Conservation (phyloP, 495 filamentous ascomycete species). For the Daldinia grandis region DNA sequence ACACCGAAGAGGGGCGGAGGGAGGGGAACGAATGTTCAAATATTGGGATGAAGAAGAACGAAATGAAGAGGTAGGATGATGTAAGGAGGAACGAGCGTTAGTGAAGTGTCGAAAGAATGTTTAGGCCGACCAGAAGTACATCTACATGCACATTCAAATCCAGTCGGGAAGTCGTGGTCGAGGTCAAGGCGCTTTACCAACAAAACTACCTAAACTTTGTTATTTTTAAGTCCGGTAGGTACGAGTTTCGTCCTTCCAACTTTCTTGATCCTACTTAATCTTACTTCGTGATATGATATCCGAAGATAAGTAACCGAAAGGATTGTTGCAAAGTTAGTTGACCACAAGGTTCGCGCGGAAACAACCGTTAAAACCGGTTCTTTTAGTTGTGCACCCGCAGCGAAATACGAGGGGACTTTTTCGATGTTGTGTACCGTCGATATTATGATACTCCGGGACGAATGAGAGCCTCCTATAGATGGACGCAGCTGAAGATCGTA, state of each 20-base stretch:
- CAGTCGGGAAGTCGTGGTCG: slow-evolving; percentile 15
- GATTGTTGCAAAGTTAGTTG: not conserved
- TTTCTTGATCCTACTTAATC: not conserved
- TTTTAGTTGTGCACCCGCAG: not conserved
- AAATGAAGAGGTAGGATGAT: slow-evolving; percentile 14
- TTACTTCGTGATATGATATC: slow-evolving; percentile 1
- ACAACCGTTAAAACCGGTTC: slow-evolving; percentile 9
- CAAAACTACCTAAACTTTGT: slow-evolving; percentile 8
- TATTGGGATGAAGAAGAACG: slow-evolving; percentile 19
- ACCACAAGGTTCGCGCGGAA: not conserved
- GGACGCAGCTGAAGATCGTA: slow-evolving; percentile 28
- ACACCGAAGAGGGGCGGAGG: slow-evolving; percentile 22
- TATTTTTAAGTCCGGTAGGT: slow-evolving; percentile 3
- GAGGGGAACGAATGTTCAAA: slow-evolving; percentile 39
- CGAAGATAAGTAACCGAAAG: not conserved
- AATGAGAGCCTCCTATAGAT: slow-evolving; percentile 17
- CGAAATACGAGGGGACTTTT: slow-evolving; percentile 37
- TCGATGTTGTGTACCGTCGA: slow-evolving; percentile 37
- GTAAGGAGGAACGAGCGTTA: slow-evolving; percentile 31
- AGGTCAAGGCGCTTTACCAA: slow-evolving; percentile 15
- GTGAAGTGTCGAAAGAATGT: slow-evolving; percentile 26
- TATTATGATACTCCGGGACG: slow-evolving; percentile 11
- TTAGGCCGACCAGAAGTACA: slow-evolving; percentile 14
- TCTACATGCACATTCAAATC: not conserved
- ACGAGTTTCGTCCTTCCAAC: not conserved